Evolutionary conservation across 2,329 filamentous ascomycete species (phyloP).

Genomic region (Beauveria bassiana): DNA sequence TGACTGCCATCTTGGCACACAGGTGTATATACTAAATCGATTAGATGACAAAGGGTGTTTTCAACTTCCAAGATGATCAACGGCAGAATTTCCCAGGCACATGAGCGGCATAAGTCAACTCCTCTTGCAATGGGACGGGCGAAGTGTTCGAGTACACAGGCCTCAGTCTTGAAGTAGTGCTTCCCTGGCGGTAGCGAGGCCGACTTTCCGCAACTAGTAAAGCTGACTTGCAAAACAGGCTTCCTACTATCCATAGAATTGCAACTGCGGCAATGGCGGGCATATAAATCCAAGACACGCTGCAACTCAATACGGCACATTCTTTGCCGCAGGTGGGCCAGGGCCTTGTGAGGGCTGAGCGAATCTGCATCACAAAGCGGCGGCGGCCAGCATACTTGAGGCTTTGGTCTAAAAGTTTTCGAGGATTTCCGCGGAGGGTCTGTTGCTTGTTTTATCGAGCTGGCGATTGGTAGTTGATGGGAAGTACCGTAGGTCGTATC

Average conservation of each 20-base stretch:
- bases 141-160: background rate
- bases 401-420: background rate
- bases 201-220: background rate
- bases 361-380: background rate
- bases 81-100: background rate
- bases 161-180: background rate
- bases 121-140: background rate
- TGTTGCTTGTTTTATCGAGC: background rate
- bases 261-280: background rate
- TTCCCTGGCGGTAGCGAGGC: background rate
- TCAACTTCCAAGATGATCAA: background rate
- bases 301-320: constrained; percentile 8
- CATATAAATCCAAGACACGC: constrained; percentile 3
- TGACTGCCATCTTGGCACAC: background rate
- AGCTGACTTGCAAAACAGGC: background rate
- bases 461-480: background rate
- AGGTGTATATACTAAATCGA: background rate
- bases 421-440: constrained; percentile 2
- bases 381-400: background rate
- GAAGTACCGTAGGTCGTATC: background rate
- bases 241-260: background rate
- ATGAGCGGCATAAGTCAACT: background rate
- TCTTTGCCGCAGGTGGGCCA: constrained; percentile 6
- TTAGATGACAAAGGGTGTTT: background rate
- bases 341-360: background rate